These are phyloP conservation scores for Ophiosphaerella herpotricha DNA, from an alignment of 2,329 filamentous ascomycete genomes.

Conservation along the genomic window DNA sequence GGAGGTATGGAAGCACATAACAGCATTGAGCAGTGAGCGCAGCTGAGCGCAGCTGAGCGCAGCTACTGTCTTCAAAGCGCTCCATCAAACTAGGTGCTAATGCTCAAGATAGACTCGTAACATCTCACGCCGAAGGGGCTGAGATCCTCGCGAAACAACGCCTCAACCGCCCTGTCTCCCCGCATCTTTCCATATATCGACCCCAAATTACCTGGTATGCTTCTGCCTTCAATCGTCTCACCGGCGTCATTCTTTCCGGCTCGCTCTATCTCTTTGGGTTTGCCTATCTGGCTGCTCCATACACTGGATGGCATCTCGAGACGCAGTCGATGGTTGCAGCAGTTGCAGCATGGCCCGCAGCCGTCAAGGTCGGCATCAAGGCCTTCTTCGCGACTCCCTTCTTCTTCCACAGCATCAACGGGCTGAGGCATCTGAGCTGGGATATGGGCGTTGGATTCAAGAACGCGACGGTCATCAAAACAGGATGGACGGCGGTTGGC, in stretches of 20 bases:
- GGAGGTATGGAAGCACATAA: slow-evolving; percentile 49
- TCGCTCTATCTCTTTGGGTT: slow-evolving; percentile 78
- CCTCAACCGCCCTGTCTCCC: slow-evolving; percentile 77
- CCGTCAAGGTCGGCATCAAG: slow-evolving; percentile 65
- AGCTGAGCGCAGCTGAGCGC: slow-evolving; percentile 1
- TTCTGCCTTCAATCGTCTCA: slow-evolving; percentile 79
- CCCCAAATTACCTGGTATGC: slow-evolving; percentile 84
- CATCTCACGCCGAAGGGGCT: slow-evolving; percentile 60
- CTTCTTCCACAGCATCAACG: slow-evolving; percentile 70
- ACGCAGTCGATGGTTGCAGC: slow-evolving; percentile 65
- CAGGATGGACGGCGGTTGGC: slow-evolving; percentile 67
- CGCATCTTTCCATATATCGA: slow-evolving; percentile 85
- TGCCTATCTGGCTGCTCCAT: slow-evolving; percentile 79
- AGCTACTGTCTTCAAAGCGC: not conserved
- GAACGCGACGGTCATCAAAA: slow-evolving; percentile 67
- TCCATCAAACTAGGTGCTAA: slow-evolving; percentile 10
- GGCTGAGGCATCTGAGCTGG: slow-evolving; percentile 73
- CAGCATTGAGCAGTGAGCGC: slow-evolving; percentile 9
- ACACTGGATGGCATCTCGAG: slow-evolving; percentile 73
- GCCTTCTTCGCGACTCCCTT: slow-evolving; percentile 65
- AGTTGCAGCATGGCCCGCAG: slow-evolving; percentile 65
- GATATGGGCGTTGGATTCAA: slow-evolving; percentile 66
- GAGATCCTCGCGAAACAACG: slow-evolving; percentile 81
- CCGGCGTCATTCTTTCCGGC: slow-evolving; percentile 73
- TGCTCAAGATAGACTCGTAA: slow-evolving; percentile 47